A percentile compares a stretch with the other conserved stretches of the same genome.
Conservation (phyloP, 2,329 filamentous ascomycete genomes). For the Epichloe gansuensis region DNA sequence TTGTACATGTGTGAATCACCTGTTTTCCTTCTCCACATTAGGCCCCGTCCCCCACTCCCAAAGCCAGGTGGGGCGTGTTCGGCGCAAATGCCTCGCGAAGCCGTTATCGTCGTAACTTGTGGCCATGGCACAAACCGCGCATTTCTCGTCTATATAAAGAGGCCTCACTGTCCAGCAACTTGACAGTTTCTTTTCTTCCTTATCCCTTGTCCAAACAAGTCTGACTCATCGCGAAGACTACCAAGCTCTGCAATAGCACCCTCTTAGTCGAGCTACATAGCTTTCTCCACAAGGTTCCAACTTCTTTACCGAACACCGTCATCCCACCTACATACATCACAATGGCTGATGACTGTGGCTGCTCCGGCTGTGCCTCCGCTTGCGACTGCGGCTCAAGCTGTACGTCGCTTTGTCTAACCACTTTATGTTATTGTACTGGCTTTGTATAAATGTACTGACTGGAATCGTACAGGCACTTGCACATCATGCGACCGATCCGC, state of each 20-base stretch:
- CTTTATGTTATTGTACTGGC: too few species aligned
- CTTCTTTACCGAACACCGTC: background rate
- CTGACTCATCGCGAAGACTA: constrained; percentile 5
- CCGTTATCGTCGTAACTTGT: background rate
- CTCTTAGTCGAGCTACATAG: too few species aligned
- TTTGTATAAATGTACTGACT: background rate
- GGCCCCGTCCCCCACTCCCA: background rate
- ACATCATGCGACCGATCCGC: constrained; percentile 14
- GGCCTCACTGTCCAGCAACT: constrained; percentile 4
- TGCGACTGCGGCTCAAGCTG: constrained; percentile 27
- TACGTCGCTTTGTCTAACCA: constrained; percentile 10
- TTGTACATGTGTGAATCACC: too few species aligned
- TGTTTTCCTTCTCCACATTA: background rate
- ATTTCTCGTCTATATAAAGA: constrained; percentile 16
- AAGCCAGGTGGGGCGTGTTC: background rate
- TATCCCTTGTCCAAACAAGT: constrained; percentile 3
- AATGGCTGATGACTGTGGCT: constrained; percentile 26
- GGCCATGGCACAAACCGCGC: constrained; percentile 6
- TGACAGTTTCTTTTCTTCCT: background rate
- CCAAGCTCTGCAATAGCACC: too few species aligned
- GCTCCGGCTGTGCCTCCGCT: constrained; percentile 20
- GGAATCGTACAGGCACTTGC: constrained; percentile 18
- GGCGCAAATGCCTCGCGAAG: background rate
- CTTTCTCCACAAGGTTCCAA: too few species aligned
- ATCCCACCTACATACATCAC: constrained; percentile 1